Conservation (phyloP, 306 rosid species). For the Benincasa hispida region DNA sequence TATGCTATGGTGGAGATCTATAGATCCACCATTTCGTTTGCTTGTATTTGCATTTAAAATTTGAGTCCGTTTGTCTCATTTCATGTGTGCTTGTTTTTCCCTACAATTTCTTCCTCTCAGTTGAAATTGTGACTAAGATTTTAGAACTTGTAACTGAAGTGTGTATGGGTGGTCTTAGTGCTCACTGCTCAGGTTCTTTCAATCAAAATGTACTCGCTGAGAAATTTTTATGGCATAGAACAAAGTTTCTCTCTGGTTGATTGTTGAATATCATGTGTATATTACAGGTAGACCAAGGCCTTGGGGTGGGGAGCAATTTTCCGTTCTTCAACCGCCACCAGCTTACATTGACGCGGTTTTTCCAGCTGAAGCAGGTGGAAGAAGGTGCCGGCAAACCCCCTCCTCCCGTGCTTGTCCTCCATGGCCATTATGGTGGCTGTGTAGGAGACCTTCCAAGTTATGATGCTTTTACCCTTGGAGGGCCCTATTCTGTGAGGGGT, state of each 20-base stretch:
- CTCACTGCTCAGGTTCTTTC: neutral
- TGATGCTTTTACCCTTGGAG: constrained; percentile 94
- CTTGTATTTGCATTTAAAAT: neutral
- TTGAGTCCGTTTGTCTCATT: neutral
- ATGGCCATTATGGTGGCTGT: constrained; percentile 96
- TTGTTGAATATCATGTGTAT: neutral
- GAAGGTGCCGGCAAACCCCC: constrained; percentile 95
- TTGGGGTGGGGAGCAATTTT: constrained; percentile 80
- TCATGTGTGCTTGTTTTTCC: neutral
- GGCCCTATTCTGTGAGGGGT: constrained; percentile 97
- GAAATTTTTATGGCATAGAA: neutral
- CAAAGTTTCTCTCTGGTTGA: constrained; percentile 10
- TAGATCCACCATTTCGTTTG: neutral
- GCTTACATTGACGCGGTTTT: constrained; percentile 66
- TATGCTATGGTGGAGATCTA: neutral
- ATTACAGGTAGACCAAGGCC: constrained; percentile 91
- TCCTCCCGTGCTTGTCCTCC: constrained; percentile 93
- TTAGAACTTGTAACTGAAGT: neutral
- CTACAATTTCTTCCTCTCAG: neutral
- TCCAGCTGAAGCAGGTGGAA: constrained; percentile 65
- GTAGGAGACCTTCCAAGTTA: constrained; percentile 97
- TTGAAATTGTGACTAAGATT: neutral
- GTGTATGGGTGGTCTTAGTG: neutral
- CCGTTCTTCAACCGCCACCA: constrained; percentile 97
- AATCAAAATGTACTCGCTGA: neutral